Base-by-base conservation (phyloP, 768 basidiomycete genomes). In the Botryobasidium botryosum region DNA sequence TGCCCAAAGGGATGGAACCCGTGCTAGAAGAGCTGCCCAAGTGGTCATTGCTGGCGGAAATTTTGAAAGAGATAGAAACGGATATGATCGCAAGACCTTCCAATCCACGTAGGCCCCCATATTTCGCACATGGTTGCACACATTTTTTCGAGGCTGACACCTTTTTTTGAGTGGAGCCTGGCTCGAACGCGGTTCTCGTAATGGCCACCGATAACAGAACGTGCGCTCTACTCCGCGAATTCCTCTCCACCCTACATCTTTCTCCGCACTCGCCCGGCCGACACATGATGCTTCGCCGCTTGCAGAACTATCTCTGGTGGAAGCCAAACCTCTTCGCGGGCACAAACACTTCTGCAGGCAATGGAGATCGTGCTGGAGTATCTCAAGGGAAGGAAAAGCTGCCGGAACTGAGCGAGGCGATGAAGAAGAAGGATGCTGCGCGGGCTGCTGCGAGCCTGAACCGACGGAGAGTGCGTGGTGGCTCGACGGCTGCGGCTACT, bases 1-100 rank as follows among this genome's bases (percentile, higher is more conserved):
- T 87, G 18, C 83, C 88, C 0, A 66, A 72, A 7, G 77, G 75
- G 1, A 75, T 91, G 59, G 75, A 86, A 36, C 84, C 87, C 0
- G 74, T 90, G 0, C 66, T 96, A 20, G 94, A 97, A 61, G 94
- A 97, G 56, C 70, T 84, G 35, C 91, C 91, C 0, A 99, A 99
- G 58, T 97, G 94, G 92, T 70, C 70, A 45, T 58, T 91, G 6
- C 62, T 99, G 10, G 70, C 77, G 0, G 82, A 87, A n/a, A 71
- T 91, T 0, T 59, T 99, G 35, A 69, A 85, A 41, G 94, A 99
- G 62, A 79, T 88, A 2, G 94, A 97, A 59, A 76, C 76, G 48
- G 85, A 90, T 51, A 78, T 83, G 25, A 65, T 53, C 17, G 32
- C 44, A 17, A 47, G 51, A 18, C 56, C 56, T 3, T 40, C 50